These are phyloP conservation scores for Ceratocystis lukuohia DNA, from an alignment of 2,329 filamentous ascomycete species.

Conservation along the genomic window DNA sequence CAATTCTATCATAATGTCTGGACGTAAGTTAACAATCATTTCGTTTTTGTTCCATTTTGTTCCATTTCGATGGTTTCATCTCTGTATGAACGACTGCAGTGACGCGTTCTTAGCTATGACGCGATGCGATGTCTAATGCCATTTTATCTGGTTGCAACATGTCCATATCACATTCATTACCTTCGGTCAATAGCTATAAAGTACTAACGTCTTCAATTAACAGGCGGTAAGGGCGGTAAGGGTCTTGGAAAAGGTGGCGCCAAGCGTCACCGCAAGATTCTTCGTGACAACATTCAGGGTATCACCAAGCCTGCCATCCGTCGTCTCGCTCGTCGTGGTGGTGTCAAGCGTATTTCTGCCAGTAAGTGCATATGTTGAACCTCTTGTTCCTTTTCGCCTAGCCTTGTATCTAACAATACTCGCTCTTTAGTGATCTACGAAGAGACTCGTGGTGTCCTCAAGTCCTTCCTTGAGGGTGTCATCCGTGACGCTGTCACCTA, in stretches of 20 bases:
- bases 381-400: background rate
- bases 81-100: background rate
- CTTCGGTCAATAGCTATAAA: background rate
- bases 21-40: constrained; percentile 18
- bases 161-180: background rate
- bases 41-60: background rate
- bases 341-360: constrained; percentile 99
- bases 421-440: constrained; percentile 52
- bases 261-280: constrained; percentile 98
- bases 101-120: constrained; percentile 14
- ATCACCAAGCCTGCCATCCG: constrained; percentile 98
- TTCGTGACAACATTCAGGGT: constrained; percentile 99
- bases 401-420: constrained; percentile 5
- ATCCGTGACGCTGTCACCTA: constrained; percentile 67
- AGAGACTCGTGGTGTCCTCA: constrained; percentile 63
- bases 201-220: constrained; percentile 10
- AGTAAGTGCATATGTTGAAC: constrained; percentile 26
- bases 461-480: constrained; percentile 65
- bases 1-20: constrained; percentile 19
- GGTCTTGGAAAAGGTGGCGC: constrained; percentile 95
- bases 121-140: background rate
- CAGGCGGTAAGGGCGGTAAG: constrained; percentile 92
- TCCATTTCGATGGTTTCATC: background rate
- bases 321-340: constrained; percentile 96
- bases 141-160: background rate